Conservation (phyloP, 139 green algal species). For the Pleodorina starrii region DNA sequence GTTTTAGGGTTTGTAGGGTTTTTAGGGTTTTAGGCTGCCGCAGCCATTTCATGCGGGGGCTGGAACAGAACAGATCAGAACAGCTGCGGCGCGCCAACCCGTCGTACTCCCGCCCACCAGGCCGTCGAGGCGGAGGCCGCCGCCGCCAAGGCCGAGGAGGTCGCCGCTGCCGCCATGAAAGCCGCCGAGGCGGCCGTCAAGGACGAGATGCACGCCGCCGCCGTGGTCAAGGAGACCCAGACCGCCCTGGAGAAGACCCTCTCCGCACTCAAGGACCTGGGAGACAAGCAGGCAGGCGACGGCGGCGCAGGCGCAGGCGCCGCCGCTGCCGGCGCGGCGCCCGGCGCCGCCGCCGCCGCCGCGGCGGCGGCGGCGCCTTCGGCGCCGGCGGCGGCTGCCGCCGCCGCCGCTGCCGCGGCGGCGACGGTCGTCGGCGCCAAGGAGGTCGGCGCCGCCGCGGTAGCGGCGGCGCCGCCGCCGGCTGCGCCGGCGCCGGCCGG, state of each 20-base stretch:
- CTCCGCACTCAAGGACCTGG: conserved; percentile 43
- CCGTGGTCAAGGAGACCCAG: conserved; percentile 74
- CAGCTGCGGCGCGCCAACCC: no score
- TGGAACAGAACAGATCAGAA: no score
- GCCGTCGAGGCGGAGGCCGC: conserved; percentile 49
- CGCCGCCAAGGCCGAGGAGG: conserved; percentile 68
- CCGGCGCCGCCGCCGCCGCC: not conserved
- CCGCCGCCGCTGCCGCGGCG: not conserved
- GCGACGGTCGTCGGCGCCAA: conserved; percentile 27
- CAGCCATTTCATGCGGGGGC: no score
- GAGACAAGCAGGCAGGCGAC: not conserved
- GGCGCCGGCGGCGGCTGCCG: not conserved
- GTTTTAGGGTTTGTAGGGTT: no score
- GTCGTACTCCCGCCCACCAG: no score
- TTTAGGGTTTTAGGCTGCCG: no score
- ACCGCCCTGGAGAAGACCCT: conserved; percentile 77
- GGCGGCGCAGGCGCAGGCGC: not conserved
- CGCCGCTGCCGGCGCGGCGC: not conserved
- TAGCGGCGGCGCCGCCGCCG: not conserved
- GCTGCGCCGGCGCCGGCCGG: not conserved
- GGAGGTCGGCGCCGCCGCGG: conserved; percentile 45
- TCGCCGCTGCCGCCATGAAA: conserved; percentile 82
- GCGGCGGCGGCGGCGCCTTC: not conserved
- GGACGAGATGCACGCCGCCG: conserved; percentile 84
- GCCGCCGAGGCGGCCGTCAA: conserved; percentile 84